Evolutionary conservation across 208 protist species (phyloP), one percentile per base, ranked within the genome.

Genomic region (Leptomonas seymouri): DNA sequence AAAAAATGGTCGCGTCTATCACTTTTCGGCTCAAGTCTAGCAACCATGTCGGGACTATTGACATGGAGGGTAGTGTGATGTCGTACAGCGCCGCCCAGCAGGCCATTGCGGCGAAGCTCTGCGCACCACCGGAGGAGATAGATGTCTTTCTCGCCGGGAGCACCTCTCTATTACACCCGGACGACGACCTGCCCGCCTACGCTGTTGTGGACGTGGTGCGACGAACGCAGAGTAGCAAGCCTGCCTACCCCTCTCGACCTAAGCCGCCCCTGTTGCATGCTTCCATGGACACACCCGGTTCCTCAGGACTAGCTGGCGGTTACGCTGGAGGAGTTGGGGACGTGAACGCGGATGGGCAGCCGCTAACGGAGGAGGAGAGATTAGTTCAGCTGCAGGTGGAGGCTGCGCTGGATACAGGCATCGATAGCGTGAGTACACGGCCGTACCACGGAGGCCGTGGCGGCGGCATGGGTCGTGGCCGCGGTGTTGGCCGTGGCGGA

Each of bases 361-460:
- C 58, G 48, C 56, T 90, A 23, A 93, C 88, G 3, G 91, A 96
- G 64, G 88, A 96, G 65, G 88, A 96, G 66, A 88, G 91, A 2
- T 60, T 96, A 34, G 84, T 76, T 18, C 85, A 88, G 80, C 78
- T 96, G 18, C 82, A 88, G 77, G 84, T 81, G 12, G 81, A 88
- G 25, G 86, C 92, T 0, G 78, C 81, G 7, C 74, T 84, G 15
- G 91, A 96, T 51, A 94, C 87, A 2, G 91, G 89, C 46, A 89
- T 94, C 49, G 81, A 90, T 66, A 81, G 91, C 27, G 82, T 89
- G 11, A 61, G 63, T 12, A 65, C 49, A 16, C 83, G 80, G 9
- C 71, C 71, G 27, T 69, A 77, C 20, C 79, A 80, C 21, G 76
- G 79, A 6, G 76, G 79, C 23, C 39, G 68, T 41, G 67, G 76